These are phyloP conservation scores for Pholiota conissans DNA, from an alignment of 768 basidiomycete species.

Conservation along the genomic window DNA sequence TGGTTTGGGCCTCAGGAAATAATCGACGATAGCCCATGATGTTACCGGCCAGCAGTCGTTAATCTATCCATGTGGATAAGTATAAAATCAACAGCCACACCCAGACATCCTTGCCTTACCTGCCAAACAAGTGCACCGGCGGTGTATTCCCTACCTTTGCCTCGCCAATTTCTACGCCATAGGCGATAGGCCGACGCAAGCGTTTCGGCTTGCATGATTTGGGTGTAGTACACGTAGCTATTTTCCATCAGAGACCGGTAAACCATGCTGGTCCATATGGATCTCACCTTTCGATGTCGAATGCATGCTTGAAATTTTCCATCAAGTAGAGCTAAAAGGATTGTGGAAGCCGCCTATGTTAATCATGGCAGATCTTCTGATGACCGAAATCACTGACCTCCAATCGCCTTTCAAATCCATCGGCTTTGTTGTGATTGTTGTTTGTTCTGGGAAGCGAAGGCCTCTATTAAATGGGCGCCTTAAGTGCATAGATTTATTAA, in stretches of 20 bases:
- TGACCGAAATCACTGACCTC: conserved; percentile 48
- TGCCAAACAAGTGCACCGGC: conserved; percentile 96
- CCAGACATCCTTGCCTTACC: conserved; percentile 39
- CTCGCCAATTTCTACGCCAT: conserved; percentile 92
- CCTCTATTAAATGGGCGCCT: neutral
- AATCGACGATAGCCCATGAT: conserved; percentile 93
- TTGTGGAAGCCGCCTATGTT: neutral
- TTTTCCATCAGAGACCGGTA: neutral
- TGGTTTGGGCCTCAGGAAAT: conserved; percentile 92
- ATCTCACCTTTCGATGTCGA: conserved; percentile 80
- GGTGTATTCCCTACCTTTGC: conserved; percentile 82
- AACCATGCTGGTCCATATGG: neutral
- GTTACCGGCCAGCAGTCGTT: conserved; percentile 95
- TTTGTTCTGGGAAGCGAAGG: conserved; percentile 44
- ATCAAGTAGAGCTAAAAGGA: conserved; percentile 74
- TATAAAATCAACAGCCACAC: neutral
- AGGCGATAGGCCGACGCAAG: conserved; percentile 84
- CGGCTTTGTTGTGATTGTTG: conserved; percentile 90
- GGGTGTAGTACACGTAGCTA: conserved; percentile 92
- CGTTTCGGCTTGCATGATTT: conserved; percentile 95
- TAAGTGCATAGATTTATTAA: neutral
- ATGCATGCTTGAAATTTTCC: conserved; percentile 91
- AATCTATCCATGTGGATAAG: conserved; percentile 42
- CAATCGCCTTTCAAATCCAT: conserved; percentile 79
- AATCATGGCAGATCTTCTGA: neutral